Evolutionary conservation across 108 stramenopile species (phyloP), one percentile per base, ranked within the genome.

Genomic region (Aureococcus anophagefferens): DNA sequence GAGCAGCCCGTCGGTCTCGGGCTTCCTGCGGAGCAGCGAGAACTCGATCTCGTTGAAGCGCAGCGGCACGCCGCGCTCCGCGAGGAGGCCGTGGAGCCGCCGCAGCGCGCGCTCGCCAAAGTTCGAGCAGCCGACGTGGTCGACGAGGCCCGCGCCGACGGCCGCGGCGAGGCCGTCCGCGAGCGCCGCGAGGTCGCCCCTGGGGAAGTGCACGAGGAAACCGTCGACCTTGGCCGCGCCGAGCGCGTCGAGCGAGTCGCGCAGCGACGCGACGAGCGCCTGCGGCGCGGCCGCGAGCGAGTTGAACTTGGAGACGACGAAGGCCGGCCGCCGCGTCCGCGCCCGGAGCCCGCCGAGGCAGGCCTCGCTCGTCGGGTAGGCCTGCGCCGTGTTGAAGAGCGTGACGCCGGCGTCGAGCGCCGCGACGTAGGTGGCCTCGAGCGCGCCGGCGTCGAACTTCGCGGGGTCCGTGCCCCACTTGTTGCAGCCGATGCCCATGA

Each of bases 311-410:
- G 68, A 36, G 7, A n/a, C 46, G 46, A 69, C 30, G 25, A 69
- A 28, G 25, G n/a, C 35, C 21, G 68, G 40, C 40, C 13, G 5
- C 29, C 29, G 35, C 11, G 5, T 35, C 9, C 67, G n/a, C 66
- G 30, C 29, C 46, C 25, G 25, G 4, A 28, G 11, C 33, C 16
- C 1, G 17, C 68, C 68, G 33, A 69, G 40, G 13, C 68, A 17
- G 17, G 0, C 44, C 46, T 69, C 68, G 30, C 30, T 32, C 7
- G 92, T 91, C 25, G 90, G 90, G 72, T 90, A 93, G 59, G 77
- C 79, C 68, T 93, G 90, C 30, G 90, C 92, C 5, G 92, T 93
- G 71, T 93, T 90, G 69, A 91, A 93, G 16, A 93, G 68, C 17
- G 89, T 84, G 5, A 93, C 89, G 40, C 92, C 92, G 13, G 84